These are phyloP conservation scores for Phytophthora capsici DNA, from an alignment of 352 stramenopile genomes.

Conservation along the genomic window DNA sequence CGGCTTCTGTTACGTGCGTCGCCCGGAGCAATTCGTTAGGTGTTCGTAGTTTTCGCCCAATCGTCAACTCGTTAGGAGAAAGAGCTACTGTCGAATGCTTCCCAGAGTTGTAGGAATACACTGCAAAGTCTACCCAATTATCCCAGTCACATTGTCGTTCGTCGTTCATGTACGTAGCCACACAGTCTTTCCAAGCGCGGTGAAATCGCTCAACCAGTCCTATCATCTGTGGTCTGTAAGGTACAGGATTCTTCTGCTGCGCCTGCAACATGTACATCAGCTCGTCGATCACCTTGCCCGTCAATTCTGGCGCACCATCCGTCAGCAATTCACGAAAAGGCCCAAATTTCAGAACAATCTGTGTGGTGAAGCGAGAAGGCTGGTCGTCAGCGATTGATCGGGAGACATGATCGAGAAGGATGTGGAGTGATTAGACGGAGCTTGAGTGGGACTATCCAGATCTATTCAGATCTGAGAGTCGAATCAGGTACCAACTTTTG, in stretches of 20 bases:
- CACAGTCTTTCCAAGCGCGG: not conserved
- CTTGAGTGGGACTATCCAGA: too few relatives aligned
- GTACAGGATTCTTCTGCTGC: not conserved
- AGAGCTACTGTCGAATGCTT: not conserved
- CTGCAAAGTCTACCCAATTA: constrained; percentile 2
- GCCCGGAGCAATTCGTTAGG: not conserved
- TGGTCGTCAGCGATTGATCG: too few relatives aligned
- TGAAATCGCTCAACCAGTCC: too few relatives aligned
- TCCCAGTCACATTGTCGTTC: constrained; percentile 2
- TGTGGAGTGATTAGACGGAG: too few relatives aligned
- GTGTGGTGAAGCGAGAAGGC: too few relatives aligned
- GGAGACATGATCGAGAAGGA: too few relatives aligned
- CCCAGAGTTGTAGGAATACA: constrained; percentile 2
- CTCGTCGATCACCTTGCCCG: not conserved
- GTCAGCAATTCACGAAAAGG: not conserved
- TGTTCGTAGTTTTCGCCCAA: not conserved
- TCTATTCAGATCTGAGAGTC: too few relatives aligned
- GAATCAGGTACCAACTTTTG: too few relatives aligned
- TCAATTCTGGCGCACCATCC: not conserved
- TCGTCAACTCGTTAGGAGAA: not conserved
- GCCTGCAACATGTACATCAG: not conserved
- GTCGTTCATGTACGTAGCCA: not conserved
- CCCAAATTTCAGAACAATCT: not conserved
- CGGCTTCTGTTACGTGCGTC: not conserved
- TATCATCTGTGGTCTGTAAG: too few relatives aligned